Evolutionary conservation across 768 basidiomycete species (phyloP), one percentile per base, ranked within the genome.

Genomic region (Suillus ampliporus): DNA sequence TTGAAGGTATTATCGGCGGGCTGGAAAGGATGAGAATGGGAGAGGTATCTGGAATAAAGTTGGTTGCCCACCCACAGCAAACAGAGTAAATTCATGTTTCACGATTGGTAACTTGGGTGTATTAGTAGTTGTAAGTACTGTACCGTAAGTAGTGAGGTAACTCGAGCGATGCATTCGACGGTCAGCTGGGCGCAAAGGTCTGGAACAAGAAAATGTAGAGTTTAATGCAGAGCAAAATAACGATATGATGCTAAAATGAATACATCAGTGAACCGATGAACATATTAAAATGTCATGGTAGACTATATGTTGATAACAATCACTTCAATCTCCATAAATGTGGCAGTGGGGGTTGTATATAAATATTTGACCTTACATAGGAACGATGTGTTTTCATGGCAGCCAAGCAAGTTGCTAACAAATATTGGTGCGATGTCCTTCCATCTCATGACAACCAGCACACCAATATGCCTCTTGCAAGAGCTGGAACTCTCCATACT

Each of bases 11-110:
- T 13, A 46, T 61, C 0, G 72, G 57, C 14, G 82, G 79, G 3
- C 63, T 84, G 28, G 71, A 77, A 51, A 69, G 69, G 62, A 51
- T 84, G 67, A 69, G 68, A 67, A 63, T 65, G 5, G 72, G 78
- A 13, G 63, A 78, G 61, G 72, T 83, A 26, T 82, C 80, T 23
- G 83, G 78, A 4, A 69, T 64, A 15, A 84, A 85, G 67, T 67
- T 84, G 17, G 74, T 84, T 7, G 78, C 63, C 2, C 77, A 70
- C 59, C 82, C 82, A n/a, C 77, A 77, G 61, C 78, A 82, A 50
- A 78, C 77, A 28, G 52, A 35, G 56, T 74, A 60, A 64, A 64
- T 23, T 38, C 53, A 23, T 54, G 37, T 26, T 52, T 61, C 48
- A 52, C 26, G 44, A 40, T n/a, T 5, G 17, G 17, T 10, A 50